Evolutionary conservation across 352 stramenopile species (phyloP).

Genomic region (Pythium sp.): DNA sequence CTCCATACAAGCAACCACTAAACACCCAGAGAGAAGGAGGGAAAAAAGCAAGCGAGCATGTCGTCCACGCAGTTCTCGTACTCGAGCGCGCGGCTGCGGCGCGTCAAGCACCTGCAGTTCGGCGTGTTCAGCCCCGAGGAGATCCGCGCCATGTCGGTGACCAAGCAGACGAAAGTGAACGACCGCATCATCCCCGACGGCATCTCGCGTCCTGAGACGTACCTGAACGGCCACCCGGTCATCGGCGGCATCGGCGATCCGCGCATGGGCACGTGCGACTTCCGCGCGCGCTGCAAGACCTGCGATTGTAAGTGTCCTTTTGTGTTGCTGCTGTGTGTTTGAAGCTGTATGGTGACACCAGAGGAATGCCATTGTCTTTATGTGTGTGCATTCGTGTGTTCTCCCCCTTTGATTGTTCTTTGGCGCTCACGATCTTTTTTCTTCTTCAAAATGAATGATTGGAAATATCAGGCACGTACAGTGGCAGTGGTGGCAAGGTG

Average conservation of each 20-base stretch:
- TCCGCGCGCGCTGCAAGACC: slow-evolving; percentile 87
- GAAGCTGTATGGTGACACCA: neutral
- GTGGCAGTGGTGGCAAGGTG: slow-evolving; percentile 90
- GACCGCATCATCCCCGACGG: slow-evolving; percentile 94
- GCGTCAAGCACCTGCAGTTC: slow-evolving; percentile 98
- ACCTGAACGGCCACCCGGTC: slow-evolving; percentile 93
- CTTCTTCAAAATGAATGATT: slow-evolving; percentile 12
- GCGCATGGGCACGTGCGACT: slow-evolving; percentile 94
- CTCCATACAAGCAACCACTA: neutral
- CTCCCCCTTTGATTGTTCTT: neutral
- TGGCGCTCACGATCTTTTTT: slow-evolving; percentile 9
- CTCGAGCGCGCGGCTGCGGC: slow-evolving; percentile 91
- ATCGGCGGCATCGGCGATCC: slow-evolving; percentile 98
- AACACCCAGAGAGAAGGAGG: neutral
- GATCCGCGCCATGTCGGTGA: slow-evolving; percentile 96
- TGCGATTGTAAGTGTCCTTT: slow-evolving; percentile 75
- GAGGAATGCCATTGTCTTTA: neutral
- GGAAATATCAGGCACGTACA: slow-evolving; percentile 65
- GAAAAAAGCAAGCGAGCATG: slow-evolving; percentile 33
- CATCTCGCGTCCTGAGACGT: slow-evolving; percentile 90
- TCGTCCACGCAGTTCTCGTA: slow-evolving; percentile 94
- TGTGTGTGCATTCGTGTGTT: neutral
- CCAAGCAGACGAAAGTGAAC: slow-evolving; percentile 97
- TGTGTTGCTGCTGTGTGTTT: neutral
- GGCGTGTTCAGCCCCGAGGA: slow-evolving; percentile 97